These are phyloP conservation scores for Scenedesmus sp. DNA, from an alignment of 163 green algal species.

Conservation along the genomic window DNA sequence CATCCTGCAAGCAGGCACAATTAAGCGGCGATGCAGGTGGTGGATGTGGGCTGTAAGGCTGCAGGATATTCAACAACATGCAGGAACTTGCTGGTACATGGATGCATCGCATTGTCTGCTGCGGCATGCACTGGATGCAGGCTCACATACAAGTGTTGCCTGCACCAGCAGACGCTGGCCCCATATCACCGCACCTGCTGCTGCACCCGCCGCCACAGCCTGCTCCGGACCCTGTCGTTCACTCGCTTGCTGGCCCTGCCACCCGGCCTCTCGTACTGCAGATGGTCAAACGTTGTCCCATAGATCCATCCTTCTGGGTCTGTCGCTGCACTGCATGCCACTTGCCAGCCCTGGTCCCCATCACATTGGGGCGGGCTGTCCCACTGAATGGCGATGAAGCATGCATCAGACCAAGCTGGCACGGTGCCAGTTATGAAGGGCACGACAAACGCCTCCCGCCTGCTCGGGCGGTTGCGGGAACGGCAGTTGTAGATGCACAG, in stretches of 20 bases:
- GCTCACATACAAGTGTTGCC: not conserved
- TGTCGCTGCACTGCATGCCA: conserved; percentile 62
- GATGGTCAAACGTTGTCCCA: conserved; percentile 65
- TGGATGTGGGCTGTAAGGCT: not conserved
- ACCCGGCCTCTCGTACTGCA: conserved; percentile 59
- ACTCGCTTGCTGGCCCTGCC: conserved; percentile 71
- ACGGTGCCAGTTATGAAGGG: conserved; percentile 41
- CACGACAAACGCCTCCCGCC: conserved; percentile 48
- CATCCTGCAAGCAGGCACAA: not conserved
- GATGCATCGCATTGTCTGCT: too few relatives aligned
- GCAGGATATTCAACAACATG: too few relatives aligned
- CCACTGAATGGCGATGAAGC: conserved; percentile 24
- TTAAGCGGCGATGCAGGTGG: not conserved
- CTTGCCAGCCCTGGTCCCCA: conserved; percentile 55
- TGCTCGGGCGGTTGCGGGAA: not conserved
- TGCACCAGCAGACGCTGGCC: too few relatives aligned
- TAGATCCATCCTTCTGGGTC: conserved; percentile 76
- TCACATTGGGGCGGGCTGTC: not conserved
- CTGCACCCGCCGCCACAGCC: conserved; percentile 58
- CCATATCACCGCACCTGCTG: not conserved
- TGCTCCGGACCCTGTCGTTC: conserved; percentile 69
- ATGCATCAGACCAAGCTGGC: conserved; percentile 42
- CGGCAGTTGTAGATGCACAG: not conserved
- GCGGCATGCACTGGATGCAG: too few relatives aligned
- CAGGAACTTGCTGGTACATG: too few relatives aligned